A percentile compares a stretch with the other conserved stretches of the same genome.
phyloP scores from a whole-genome alignment of 495 filamentous ascomycete genomes.

The Penicillium fimorum region DNA sequence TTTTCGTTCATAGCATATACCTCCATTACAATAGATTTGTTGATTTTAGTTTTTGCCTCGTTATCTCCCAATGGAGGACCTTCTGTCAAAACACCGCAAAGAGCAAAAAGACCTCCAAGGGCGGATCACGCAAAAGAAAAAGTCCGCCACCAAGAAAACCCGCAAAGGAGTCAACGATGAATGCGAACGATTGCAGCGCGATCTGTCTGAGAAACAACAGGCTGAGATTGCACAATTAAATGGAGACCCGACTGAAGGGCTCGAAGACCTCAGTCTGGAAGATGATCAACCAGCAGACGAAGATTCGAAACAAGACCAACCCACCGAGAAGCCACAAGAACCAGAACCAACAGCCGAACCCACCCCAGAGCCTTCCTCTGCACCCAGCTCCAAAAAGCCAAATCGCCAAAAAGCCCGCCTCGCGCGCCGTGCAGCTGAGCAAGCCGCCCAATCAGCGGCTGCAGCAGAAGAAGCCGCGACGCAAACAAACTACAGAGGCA shows the following conservation, averaged over 20 bases:
- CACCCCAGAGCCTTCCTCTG: slow-evolving; percentile 13
- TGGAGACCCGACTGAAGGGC: slow-evolving; percentile 33
- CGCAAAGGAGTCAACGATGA: slow-evolving; percentile 84
- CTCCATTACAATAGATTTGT: background rate
- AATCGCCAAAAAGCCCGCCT: slow-evolving; percentile 90
- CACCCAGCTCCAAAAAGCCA: slow-evolving; percentile 60
- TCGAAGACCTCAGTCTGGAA: slow-evolving; percentile 35
- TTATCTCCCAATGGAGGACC: slow-evolving; percentile 59
- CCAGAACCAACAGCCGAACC: slow-evolving; percentile 7
- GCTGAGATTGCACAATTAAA: slow-evolving; percentile 61
- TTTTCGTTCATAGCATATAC: slow-evolving; percentile 1
- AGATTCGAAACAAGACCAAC: slow-evolving; percentile 13
- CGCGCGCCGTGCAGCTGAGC: slow-evolving; percentile 81
- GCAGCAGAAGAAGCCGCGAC: slow-evolving; percentile 73
- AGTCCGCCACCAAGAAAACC: slow-evolving; percentile 92
- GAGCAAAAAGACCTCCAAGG: slow-evolving; percentile 83
- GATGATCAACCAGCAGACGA: slow-evolving; percentile 21
- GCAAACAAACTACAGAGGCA: slow-evolving; percentile 69
- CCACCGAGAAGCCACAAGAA: slow-evolving; percentile 7
- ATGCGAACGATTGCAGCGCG: slow-evolving; percentile 69
- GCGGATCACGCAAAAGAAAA: slow-evolving; percentile 90
- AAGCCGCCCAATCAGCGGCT: slow-evolving; percentile 61
- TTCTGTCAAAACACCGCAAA: slow-evolving; percentile 78
- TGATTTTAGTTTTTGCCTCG: background rate
- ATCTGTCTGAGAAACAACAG: slow-evolving; percentile 65